Percentiles rank a stretch among this genome's conserved stretches.
These are phyloP conservation scores for Lentinus brumalis DNA, from an alignment of 768 basidiomycete species.

Conservation along the genomic window DNA sequence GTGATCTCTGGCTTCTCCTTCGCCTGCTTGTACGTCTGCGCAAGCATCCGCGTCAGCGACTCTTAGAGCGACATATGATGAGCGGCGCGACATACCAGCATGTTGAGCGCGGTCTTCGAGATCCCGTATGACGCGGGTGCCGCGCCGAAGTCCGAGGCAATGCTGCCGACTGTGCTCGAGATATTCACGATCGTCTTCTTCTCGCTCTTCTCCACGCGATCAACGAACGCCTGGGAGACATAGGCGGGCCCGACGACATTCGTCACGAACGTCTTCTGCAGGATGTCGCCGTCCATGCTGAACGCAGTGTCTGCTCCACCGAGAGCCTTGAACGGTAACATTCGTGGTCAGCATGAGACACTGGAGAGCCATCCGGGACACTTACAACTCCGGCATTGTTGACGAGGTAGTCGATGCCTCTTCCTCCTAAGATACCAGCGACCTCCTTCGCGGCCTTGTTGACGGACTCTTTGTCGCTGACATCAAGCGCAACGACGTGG, in stretches of 20 bases:
- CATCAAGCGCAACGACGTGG: slow-evolving; percentile 37
- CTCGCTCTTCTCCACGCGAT: slow-evolving; percentile 32
- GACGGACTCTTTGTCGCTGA: slow-evolving; percentile 30
- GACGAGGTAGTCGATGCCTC: slow-evolving; percentile 40
- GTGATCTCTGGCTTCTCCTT: slow-evolving; percentile 36
- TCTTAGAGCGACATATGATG: not conserved
- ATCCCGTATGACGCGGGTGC: slow-evolving; percentile 34
- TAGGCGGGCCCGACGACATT: slow-evolving; percentile 41
- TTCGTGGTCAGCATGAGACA: too few relatives aligned
- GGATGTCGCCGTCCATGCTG: not conserved
- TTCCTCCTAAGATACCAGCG: slow-evolving; percentile 27
- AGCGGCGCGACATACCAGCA: slow-evolving; percentile 33
- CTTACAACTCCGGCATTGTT: slow-evolving; percentile 38
- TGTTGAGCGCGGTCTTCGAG: slow-evolving; percentile 40
- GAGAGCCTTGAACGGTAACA: too few relatives aligned
- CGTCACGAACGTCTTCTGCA: not conserved
- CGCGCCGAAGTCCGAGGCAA: slow-evolving; percentile 30
- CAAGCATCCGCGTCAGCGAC: too few relatives aligned
- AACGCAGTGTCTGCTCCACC: slow-evolving; percentile 15
- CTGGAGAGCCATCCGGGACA: too few relatives aligned
- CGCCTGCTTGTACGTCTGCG: slow-evolving; percentile 38
- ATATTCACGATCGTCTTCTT: slow-evolving; percentile 38
- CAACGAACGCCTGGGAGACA: slow-evolving; percentile 34
- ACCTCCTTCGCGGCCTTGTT: slow-evolving; percentile 24
- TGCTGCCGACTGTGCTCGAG: slow-evolving; percentile 33